Evolutionary conservation across 495 filamentous ascomycete genomes (phyloP), one percentile per base, ranked within the genome.

Genomic region (Aspergillus cavernicola): DNA sequence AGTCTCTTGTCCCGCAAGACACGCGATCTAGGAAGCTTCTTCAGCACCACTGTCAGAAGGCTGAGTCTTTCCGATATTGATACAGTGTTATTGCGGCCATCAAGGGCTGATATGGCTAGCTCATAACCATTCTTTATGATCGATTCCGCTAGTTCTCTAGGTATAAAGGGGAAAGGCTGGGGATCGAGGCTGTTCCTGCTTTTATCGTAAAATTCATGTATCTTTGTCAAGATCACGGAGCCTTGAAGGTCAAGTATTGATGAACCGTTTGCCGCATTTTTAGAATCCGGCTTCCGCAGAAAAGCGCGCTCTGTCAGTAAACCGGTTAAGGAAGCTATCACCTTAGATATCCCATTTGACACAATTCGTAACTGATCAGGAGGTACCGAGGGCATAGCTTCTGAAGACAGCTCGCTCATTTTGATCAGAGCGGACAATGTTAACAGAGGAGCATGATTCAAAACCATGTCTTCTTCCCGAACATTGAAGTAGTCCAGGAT

Each of bases 381-480:
- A 11, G 41, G 33, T 29, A 53, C 26, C 18, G 46, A 20, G 20
- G 57, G 23, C 6, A 46, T 9, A 15, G 42, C 43, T 24, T 57
- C 28, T 4, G 62, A 50, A 23, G 58, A 60, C 1, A 73, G 40
- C 41, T 73, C 63, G 15, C 62, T 60, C 61, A 69, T 67, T 43
- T 75, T 85, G n/a, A 82, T 72, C 10, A 96, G 70, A 10, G 89
- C 69, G 9, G 85, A 79, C 12, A 96, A 64, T 13, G 81, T 80
- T 48, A 88, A 73, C 15, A 93, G 67, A 41, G 93, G 93, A 28
- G 89, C 85, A 70, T 99, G 93, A 3, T 87, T 69, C 24, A 86
- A 74, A 29, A 95, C 66, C 93, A 99, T 97, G 63, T 99, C 93
- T 65, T 97, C 92, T 66, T 97, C 93, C 44, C 85, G 83, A 29